Base-by-base conservation (phyloP, 352 stramenopile species). In the Pythium inflatum region DNA sequence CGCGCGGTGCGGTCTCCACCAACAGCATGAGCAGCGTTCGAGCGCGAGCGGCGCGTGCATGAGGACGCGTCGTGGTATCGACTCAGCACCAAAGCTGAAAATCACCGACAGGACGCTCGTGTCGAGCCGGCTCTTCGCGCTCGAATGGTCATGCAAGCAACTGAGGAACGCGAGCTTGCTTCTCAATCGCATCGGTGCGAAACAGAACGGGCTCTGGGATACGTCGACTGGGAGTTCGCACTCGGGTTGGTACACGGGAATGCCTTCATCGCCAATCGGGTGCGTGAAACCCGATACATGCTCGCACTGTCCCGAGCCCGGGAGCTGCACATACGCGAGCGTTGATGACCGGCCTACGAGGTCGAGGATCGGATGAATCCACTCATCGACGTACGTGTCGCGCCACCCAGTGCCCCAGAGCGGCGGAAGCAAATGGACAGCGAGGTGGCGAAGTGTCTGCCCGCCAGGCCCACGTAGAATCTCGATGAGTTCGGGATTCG, bases 121-220 rank as follows among this genome's bases (percentile, higher is more conserved):
- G 36, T 67, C 60, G 6, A 67, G 34, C 20, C 48, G 46, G 18
- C 34, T 43, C 5, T 34, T 18, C 16, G 43, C 50, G 8, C 60
- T 48, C 36, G 33, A 13, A 7, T 24, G 14, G 25, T 24, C n/a
- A 24, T 46, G 22, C n/a, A 49, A 33, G 18, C 33, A 34, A 38
- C 53, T 61, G 33, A 61, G 22, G 53, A 61, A 61, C 31, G 53
- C 53, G 53, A 61, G 53, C 25, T 61, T 61, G n/a, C 24, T 31
- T 8, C 12, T 2, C 53, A 61, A 33, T 12, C 31, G 36, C 33
- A 61, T 56, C 1, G 18, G 18, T 5, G 33, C n/a, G 4, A 61
- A 45, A 41, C 49, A 57, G 14, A 40, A 57, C 18, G 49, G 49
- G 12, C 41, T 27, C 5, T 16, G 18, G 8, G 49, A 40, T 2